phyloP scores from a whole-genome alignment of 441 rosid species.

The Euphorbia schlechtendalii region DNA sequence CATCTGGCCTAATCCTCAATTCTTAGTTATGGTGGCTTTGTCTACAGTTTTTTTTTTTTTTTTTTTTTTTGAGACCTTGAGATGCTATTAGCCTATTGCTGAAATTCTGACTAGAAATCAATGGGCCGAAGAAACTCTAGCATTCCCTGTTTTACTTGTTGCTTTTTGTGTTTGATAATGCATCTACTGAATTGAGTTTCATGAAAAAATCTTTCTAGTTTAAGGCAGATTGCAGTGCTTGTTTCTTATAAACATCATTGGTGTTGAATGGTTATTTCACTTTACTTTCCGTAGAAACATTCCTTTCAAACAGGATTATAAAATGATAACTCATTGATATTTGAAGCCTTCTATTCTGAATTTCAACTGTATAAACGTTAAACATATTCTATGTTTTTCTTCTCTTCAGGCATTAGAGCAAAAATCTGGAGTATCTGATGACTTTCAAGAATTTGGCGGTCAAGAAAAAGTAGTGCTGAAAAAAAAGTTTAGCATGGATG shows the following conservation, averaged over 20 bases:
- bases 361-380: constrained; percentile 1
- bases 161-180: neutral
- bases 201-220: neutral
- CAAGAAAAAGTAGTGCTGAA: constrained; percentile 40
- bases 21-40: neutral
- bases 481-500: constrained; percentile 64
- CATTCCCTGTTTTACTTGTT: neutral
- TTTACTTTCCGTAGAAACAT: too few relatives aligned
- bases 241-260: neutral
- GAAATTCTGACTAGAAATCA: neutral
- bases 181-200: neutral
- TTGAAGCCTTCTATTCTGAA: neutral
- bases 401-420: constrained; percentile 49
- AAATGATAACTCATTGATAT: too few relatives aligned
- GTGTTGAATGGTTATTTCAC: neutral
- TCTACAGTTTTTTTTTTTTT: too few relatives aligned
- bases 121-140: neutral
- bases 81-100: neutral
- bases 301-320: too few relatives aligned
- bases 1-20: neutral
- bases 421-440: constrained; percentile 58
- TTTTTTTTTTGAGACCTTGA: neutral
- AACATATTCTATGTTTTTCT: neutral
- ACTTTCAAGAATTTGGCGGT: constrained; percentile 49
- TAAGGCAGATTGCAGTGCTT: neutral